phyloP scores from a whole-genome alignment of 768 basidiomycete species.

The Agaricus subrufescens region DNA sequence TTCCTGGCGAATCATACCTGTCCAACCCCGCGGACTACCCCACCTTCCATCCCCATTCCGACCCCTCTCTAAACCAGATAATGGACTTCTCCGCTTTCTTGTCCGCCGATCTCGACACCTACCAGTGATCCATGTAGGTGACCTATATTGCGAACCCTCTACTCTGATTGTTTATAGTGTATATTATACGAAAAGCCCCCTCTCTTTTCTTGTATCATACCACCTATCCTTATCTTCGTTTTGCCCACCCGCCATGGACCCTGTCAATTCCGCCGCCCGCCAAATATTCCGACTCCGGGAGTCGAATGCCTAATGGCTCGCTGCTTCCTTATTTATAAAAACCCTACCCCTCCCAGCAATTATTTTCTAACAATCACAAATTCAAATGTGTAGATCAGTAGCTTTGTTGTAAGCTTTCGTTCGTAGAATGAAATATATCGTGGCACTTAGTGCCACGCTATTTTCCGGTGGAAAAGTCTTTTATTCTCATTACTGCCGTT shows the following conservation, averaged over 20 bases:
- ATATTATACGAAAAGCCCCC: not conserved
- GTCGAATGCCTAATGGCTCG: not conserved
- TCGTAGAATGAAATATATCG: conserved; percentile 5
- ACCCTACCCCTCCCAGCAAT: not conserved
- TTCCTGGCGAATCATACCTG: conserved; percentile 12
- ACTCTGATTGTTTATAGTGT: conserved; percentile 10
- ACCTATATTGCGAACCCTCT: not conserved
- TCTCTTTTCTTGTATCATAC: conserved; percentile 7
- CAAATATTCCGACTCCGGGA: not conserved
- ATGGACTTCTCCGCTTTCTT: conserved; percentile 31
- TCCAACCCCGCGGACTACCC: conserved; percentile 11
- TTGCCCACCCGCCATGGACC: not conserved
- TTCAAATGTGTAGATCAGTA: conserved; percentile 1
- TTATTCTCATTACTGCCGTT: not conserved
- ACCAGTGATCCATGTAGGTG: not conserved
- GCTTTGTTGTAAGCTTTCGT: conserved; percentile 9
- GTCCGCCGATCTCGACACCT: conserved; percentile 23
- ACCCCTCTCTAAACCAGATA: conserved; percentile 14
- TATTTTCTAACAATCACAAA: conserved; percentile 4
- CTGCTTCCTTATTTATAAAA: not conserved
- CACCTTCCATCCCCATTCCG: conserved; percentile 10
- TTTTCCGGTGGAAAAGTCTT: not conserved
- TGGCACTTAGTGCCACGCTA: conserved; percentile 1
- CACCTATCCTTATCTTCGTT: not conserved
- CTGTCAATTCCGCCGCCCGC: not conserved